A percentile compares a stretch with the other conserved stretches of the same genome.
phyloP scores from a whole-genome alignment of 805 yeast species.

The Teunomyces stri region DNA sequence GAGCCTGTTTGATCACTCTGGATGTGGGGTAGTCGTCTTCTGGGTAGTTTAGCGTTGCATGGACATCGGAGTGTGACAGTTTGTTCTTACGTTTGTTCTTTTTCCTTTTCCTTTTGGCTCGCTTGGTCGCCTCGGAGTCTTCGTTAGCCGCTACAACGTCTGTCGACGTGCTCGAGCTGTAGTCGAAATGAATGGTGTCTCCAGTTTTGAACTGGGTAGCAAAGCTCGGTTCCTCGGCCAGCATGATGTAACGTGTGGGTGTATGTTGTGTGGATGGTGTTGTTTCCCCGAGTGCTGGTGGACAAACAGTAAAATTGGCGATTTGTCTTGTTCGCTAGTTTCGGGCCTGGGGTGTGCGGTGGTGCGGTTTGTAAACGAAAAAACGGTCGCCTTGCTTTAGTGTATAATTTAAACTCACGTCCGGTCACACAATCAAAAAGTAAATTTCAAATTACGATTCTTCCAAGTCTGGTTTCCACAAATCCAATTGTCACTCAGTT shows the following conservation, averaged over 20 bases:
- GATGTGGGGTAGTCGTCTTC: conserved; percentile 69
- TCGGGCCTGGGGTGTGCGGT: conserved; percentile 3
- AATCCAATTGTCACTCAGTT: background rate
- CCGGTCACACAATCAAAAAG: background rate
- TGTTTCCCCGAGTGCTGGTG: background rate
- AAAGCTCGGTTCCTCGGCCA: background rate
- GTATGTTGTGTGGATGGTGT: background rate
- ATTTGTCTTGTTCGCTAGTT: background rate
- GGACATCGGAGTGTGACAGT: conserved; percentile 11
- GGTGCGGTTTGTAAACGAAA: no score
- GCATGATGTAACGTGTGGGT: background rate
- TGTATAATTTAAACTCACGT: background rate
- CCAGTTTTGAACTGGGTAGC: conserved; percentile 25
- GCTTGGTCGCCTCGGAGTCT: background rate
- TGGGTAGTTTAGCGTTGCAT: conserved; percentile 53
- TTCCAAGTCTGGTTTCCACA: background rate
- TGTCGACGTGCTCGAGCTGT: conserved; percentile 8
- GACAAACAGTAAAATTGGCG: background rate
- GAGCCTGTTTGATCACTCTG: conserved; percentile 64
- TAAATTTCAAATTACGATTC: no score
- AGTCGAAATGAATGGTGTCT: conserved; percentile 32
- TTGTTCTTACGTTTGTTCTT: conserved; percentile 21
- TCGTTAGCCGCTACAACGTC: conserved; percentile 6
- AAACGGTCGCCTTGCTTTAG: no score
- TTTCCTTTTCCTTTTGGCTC: conserved; percentile 29